Conservation (phyloP, 1,139 yeast genomes). For the Hansenula sp. region DNA sequence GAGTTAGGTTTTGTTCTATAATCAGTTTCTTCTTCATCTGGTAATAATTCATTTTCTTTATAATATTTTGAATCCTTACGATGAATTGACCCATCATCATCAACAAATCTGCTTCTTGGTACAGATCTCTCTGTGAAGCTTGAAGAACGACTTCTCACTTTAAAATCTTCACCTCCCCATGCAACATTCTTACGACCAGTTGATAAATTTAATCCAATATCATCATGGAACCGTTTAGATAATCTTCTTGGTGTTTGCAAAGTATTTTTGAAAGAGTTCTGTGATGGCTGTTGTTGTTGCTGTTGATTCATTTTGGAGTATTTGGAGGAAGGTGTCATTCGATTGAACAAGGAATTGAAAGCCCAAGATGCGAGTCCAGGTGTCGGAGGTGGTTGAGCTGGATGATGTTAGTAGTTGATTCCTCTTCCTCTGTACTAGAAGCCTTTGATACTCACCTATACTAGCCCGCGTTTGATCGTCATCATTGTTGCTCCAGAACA, state of each 20-base stretch:
- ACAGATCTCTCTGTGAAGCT: slow-evolving; percentile 5
- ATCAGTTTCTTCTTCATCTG: slow-evolving; percentile 2
- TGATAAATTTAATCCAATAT: slow-evolving; percentile 1
- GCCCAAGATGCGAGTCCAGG: slow-evolving; percentile 24
- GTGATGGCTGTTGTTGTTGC: neutral
- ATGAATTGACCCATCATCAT: slow-evolving; percentile 2
- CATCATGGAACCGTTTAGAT: slow-evolving; percentile 3
- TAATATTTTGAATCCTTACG: slow-evolving; percentile 1
- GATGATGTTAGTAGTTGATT: no score
- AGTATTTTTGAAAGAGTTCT: neutral
- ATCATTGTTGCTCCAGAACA: neutral
- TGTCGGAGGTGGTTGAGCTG: slow-evolving; percentile 14
- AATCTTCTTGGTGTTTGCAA: slow-evolving; percentile 5
- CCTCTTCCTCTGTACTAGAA: no score
- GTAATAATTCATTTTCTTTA: slow-evolving; percentile 9
- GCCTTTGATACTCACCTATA: neutral
- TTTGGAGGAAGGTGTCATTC: slow-evolving; percentile 20
- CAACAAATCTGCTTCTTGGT: neutral
- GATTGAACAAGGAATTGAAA: slow-evolving; percentile 19
- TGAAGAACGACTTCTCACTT: slow-evolving; percentile 7
- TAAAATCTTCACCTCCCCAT: slow-evolving; percentile 10
- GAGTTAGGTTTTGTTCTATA: neutral
- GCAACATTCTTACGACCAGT: slow-evolving; percentile 13
- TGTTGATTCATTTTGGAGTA: slow-evolving; percentile 5
- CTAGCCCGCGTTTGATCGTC: neutral